Conservation (phyloP, 495 filamentous ascomycete species). For the Neurospora pannonica region DNA sequence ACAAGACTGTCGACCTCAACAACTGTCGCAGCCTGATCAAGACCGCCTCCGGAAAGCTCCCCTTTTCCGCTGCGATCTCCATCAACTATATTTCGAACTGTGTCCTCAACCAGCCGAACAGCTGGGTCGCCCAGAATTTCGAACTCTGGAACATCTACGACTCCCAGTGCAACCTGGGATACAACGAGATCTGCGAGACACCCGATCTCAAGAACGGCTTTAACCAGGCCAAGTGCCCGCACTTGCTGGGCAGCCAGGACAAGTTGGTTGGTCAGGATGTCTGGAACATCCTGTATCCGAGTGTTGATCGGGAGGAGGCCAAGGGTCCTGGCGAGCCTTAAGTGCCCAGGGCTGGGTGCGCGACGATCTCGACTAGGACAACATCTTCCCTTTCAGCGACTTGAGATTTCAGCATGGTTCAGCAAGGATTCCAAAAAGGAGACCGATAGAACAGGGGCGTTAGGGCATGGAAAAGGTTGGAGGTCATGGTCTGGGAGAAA, state of each 20-base stretch:
- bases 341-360: not conserved
- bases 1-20: conserved; percentile 13
- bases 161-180: conserved; percentile 23
- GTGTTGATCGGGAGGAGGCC: not conserved
- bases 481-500: no score
- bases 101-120: conserved; percentile 16
- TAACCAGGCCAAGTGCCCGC: conserved; percentile 20
- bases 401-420: no score
- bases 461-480: no score
- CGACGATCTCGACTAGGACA: no score
- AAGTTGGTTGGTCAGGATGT: not conserved
- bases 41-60: conserved; percentile 17
- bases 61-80: conserved; percentile 32
- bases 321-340: not conserved
- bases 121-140: conserved; percentile 26
- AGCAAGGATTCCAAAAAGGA: no score
- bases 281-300: not conserved
- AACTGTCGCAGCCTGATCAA: conserved; percentile 23
- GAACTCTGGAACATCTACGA: conserved; percentile 30
- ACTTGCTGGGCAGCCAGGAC: conserved; percentile 18
- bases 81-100: conserved; percentile 33
- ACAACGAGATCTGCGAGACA: conserved; percentile 27
- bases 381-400: no score
- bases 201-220: conserved; percentile 23
- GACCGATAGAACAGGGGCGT: no score